phyloP scores from a whole-genome alignment of 1,139 yeast species.

The Candida pseudocylindracea region DNA sequence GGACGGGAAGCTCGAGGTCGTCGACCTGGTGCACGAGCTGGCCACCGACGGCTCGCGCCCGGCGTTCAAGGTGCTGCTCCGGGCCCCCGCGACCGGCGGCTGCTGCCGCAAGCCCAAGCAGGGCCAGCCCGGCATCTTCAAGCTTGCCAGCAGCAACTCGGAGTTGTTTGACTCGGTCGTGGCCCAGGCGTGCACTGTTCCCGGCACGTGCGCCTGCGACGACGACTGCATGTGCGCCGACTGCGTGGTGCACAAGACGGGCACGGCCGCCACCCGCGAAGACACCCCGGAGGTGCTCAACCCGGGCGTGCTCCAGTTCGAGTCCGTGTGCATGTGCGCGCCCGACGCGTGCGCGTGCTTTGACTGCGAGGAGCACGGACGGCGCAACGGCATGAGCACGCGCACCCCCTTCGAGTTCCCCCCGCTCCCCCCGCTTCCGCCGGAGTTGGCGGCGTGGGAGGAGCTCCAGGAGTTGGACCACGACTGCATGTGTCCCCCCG shows the following conservation, averaged over 20 bases:
- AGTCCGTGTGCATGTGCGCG: no score
- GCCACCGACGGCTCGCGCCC: constrained; percentile 8
- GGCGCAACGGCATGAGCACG: no score
- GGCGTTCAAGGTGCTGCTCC: constrained; percentile 2
- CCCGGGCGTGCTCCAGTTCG: no score
- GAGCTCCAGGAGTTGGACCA: background rate
- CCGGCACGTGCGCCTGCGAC: constrained; percentile 27
- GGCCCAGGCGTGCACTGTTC: constrained; percentile 19
- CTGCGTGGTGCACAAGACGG: constrained; percentile 21
- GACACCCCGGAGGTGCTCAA: no score
- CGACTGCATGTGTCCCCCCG: constrained; percentile 19
- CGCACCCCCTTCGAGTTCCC: no score
- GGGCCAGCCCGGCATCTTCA: constrained; percentile 12
- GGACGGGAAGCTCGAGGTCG: constrained; percentile 15
- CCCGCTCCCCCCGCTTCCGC: no score
- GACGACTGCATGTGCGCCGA: constrained; percentile 23
- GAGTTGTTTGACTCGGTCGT: constrained; percentile 8
- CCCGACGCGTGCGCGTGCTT: no score
- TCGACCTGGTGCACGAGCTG: constrained; percentile 7
- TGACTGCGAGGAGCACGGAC: no score
- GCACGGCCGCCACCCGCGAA: background rate
- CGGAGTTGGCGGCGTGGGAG: background rate
- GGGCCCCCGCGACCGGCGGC: constrained; percentile 14
- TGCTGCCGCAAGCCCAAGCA: constrained; percentile 10
- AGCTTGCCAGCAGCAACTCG: background rate